Evolutionary conservation across 306 rosid genomes (phyloP), one percentile per base, ranked within the genome.

Genomic region (Casuarina equisetifolia): DNA sequence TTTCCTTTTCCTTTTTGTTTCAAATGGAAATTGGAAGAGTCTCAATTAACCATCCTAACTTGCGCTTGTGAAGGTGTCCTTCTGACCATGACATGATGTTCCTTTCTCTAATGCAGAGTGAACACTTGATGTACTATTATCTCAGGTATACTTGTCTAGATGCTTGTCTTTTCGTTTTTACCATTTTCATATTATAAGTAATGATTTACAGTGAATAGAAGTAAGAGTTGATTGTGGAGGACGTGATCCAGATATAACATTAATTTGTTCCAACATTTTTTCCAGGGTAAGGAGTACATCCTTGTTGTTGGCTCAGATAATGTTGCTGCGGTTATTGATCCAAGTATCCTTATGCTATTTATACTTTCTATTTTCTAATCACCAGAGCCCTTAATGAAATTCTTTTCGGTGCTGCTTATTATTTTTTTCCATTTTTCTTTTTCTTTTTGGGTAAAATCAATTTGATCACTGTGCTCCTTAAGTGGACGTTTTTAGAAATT

Each of bases 261-360:
- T 46, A 54, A 71, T 39, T 73, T 52, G 49, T 68, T 46, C n/a
- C 17, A 44, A 69, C 32, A 20, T 76, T 19, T 67, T 85, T 87
- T 75, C 78, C 90, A 92, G 97, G 97, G 97, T 66, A 92, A 88
- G 86, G 95, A 92, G 87, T 92, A 90, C 81, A 40, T 87, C 79
- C 87, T 88, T 61, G 76, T 88, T 74, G 81, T 90, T 62, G 77
- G 81, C 89, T 85, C 91, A 25, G 93, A 88, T 66, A 92, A 88
- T 44, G 88, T 86, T 86, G 95, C 91, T 72, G 83, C 89, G 57
- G 51, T 81, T 54, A 43, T 92, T 76, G 97, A 92, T 79, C 88
- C 90, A 51, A 83, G 97, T 92, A 92, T 90, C 93, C 91, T 91
- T 86, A 73, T 40, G 52, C 32, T 73, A 12, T 62, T 70, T 84